Conservation (phyloP, 2,329 filamentous ascomycete species). For the Fusarium domesticum region DNA sequence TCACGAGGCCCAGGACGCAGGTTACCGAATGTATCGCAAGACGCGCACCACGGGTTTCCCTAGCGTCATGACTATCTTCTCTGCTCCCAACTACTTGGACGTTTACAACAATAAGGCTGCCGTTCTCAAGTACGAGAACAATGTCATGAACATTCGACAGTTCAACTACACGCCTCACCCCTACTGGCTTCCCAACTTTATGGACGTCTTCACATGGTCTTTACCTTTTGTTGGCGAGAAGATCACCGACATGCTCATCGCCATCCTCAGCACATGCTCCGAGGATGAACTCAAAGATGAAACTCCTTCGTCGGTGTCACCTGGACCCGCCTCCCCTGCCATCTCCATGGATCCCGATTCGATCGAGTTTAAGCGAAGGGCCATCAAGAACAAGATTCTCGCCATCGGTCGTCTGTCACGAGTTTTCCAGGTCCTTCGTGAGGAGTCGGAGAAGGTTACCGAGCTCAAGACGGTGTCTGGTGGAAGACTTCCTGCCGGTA, state of each 20-base stretch:
- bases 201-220: constrained; percentile 99
- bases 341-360: constrained; percentile 69
- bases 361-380: constrained; percentile 88
- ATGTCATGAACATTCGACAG: constrained; percentile 99
- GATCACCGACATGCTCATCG: constrained; percentile 99
- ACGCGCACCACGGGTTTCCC: constrained; percentile 97
- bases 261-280: constrained; percentile 97
- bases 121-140: constrained; percentile 98
- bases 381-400: constrained; percentile 99
- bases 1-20: constrained; percentile 97
- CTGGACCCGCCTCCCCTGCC: constrained; percentile 72
- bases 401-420: constrained; percentile 94
- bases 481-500: constrained; percentile 87
- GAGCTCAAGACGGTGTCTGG: constrained; percentile 97
- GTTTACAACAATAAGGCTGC: constrained; percentile 99
- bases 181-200: constrained; percentile 99
- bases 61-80: constrained; percentile 99
- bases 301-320: constrained; percentile 66
- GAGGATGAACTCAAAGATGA: constrained; percentile 95
- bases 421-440: constrained; percentile 96
- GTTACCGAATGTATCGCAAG: constrained; percentile 99
- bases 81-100: constrained; percentile 95
- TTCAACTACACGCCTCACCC: constrained; percentile 99
- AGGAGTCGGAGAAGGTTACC: constrained; percentile 94
- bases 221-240: constrained; percentile 98